These are phyloP conservation scores for rapeseed (Brassica napus) DNA, from an alignment of 345 rosid species.

Conservation along the genomic window Da-Ae NC_063444.1:5178501-5179000, in stretches of 20 bases:
- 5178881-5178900: slow-evolving; percentile 77
- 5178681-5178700: not conserved
- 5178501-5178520: not conserved
- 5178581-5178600: slow-evolving; percentile 7
- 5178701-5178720: not conserved
- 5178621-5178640: slow-evolving; percentile 5
- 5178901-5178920: slow-evolving; percentile 89
- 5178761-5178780: slow-evolving; percentile 15
- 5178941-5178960: slow-evolving; percentile 73
- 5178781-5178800: slow-evolving; percentile 11
- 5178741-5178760: not conserved
- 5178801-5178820: slow-evolving; percentile 17
- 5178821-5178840: slow-evolving; percentile 10
- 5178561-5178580: slow-evolving; percentile 10
- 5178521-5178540: not conserved
- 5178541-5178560: not conserved
- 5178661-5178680: slow-evolving; percentile 6
- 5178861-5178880: slow-evolving; percentile 44
- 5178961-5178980: slow-evolving; percentile 59
- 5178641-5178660: slow-evolving; percentile 11
- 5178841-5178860: slow-evolving; percentile 4
- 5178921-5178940: slow-evolving; percentile 68
- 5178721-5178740: not conserved
- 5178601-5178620: not conserved
- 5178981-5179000: slow-evolving; percentile 73